phyloP scores from a whole-genome alignment of 768 basidiomycete species.

The Sporobolomyces roseus region DNA sequence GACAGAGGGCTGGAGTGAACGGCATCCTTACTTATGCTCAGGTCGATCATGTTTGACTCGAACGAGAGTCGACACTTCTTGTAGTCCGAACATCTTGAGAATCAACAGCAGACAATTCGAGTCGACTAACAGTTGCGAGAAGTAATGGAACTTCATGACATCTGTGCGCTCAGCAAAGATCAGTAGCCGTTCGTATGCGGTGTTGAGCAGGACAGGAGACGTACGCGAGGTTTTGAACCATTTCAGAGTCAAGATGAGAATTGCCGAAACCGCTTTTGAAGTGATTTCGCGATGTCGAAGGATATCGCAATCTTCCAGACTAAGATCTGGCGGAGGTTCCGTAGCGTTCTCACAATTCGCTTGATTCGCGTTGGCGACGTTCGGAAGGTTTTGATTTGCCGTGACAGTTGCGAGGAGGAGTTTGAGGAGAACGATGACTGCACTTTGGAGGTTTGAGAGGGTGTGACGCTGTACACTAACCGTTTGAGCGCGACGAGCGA shows the following conservation, averaged over 20 bases:
- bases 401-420: constrained; percentile 88
- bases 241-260: constrained; percentile 79
- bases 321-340: constrained; percentile 59
- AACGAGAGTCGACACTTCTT: constrained; percentile 79
- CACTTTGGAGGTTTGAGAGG: constrained; percentile 76
- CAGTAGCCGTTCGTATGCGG: background rate
- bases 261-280: constrained; percentile 93
- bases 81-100: constrained; percentile 96
- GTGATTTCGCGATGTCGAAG: constrained; percentile 94
- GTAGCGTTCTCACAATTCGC: constrained; percentile 1
- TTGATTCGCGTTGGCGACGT: constrained; percentile 12
- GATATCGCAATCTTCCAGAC: constrained; percentile 86
- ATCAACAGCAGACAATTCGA: constrained; percentile 90
- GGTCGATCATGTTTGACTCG: constrained; percentile 75
- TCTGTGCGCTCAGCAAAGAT: constrained; percentile 55
- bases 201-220: constrained; percentile 47
- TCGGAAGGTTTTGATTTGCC: constrained; percentile 55
- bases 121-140: constrained; percentile 90
- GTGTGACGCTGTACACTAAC: constrained; percentile 74
- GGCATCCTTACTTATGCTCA: constrained; percentile 48
- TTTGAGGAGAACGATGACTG: constrained; percentile 90
- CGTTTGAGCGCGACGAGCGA: background rate
- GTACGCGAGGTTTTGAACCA: constrained; percentile 99
- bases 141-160: constrained; percentile 96
- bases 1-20: background rate